Evolutionary conservation across 1,284 basidiomycete genomes (phyloP).

Genomic region (Apiotrichum siamense): DNA sequence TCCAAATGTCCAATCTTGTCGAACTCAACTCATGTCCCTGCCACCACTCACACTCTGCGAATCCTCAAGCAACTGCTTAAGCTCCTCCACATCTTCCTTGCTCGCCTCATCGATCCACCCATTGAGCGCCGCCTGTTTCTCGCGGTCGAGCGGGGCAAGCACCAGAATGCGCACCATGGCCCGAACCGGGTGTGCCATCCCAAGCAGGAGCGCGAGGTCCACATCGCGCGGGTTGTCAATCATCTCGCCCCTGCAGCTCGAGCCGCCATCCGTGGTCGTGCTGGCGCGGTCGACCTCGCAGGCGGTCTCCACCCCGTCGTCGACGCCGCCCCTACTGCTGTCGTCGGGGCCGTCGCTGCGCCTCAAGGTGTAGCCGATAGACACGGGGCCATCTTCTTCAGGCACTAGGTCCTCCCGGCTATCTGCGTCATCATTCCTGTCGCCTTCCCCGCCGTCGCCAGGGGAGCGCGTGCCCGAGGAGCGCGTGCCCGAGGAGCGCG

Average conservation of each 20-base stretch:
- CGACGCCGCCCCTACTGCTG: not conserved
- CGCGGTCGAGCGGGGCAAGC: constrained; percentile 27
- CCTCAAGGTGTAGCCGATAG: too few species aligned
- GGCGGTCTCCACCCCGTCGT: not conserved
- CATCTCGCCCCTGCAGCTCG: not conserved
- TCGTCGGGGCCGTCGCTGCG: constrained; percentile 1
- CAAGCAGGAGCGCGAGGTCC: constrained; percentile 2
- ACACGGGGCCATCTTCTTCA: too few species aligned
- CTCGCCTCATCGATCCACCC: constrained; percentile 25
- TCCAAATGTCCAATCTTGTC: too few species aligned
- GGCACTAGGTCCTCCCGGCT: too few species aligned
- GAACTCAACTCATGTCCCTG: too few species aligned
- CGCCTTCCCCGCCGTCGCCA: too few species aligned
- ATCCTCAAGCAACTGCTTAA: constrained; percentile 10
- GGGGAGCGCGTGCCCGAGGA: too few species aligned
- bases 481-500: too few species aligned
- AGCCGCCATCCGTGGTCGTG: not conserved
- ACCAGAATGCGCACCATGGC: constrained; percentile 22
- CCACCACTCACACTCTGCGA: constrained; percentile 2
- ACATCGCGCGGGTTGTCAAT: not conserved
- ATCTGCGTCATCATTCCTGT: too few species aligned
- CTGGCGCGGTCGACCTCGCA: not conserved
- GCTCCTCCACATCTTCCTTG: not conserved
- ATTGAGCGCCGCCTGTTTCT: constrained; percentile 32
- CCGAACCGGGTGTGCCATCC: constrained; percentile 6